Conservation (phyloP, 2,329 filamentous ascomycete species). For the Macroventuria anomochaeta region DNA sequence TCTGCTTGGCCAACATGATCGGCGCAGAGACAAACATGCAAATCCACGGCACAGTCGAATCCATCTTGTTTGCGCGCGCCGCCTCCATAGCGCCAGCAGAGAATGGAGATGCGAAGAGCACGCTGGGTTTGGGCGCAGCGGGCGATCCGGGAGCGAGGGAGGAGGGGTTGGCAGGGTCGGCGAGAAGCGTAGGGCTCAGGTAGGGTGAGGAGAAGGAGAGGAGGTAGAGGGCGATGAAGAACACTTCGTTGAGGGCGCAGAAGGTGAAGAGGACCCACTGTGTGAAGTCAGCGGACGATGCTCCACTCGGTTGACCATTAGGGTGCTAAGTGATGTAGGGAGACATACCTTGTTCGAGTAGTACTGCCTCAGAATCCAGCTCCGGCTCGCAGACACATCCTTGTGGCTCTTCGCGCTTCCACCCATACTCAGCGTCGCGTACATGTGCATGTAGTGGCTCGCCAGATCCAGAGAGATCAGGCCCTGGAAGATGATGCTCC, state of each 20-base stretch:
- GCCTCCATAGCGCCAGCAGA: conserved; percentile 91
- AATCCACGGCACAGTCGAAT: conserved; percentile 72
- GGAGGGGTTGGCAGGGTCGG: conserved; percentile 63
- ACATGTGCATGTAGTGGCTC: conserved; percentile 99
- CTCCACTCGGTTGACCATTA: neutral
- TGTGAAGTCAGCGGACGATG: conserved; percentile 20
- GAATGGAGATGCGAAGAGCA: conserved; percentile 87
- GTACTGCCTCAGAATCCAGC: conserved; percentile 90
- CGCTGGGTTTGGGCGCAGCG: conserved; percentile 70
- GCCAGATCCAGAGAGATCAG: conserved; percentile 91
- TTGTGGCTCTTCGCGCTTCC: conserved; percentile 85
- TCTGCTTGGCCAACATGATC: conserved; percentile 89
- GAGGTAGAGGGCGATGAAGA: conserved; percentile 98
- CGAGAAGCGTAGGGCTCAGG: conserved; percentile 82
- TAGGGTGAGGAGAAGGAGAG: conserved; percentile 93
- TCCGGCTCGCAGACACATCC: conserved; percentile 86
- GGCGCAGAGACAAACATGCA: conserved; percentile 81
- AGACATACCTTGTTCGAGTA: conserved; percentile 89
- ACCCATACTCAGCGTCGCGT: conserved; percentile 87
- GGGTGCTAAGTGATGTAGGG: neutral
- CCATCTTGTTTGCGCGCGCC: conserved; percentile 84
- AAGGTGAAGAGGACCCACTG: conserved; percentile 90
- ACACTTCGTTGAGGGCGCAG: conserved; percentile 90
- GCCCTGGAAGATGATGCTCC: conserved; percentile 92
- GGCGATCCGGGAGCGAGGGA: conserved; percentile 68